Percentiles rank a stretch among this genome's conserved stretches.
phyloP scores from a whole-genome alignment of 2,329 filamentous ascomycete genomes.

The Chlorencoelia australis region DNA sequence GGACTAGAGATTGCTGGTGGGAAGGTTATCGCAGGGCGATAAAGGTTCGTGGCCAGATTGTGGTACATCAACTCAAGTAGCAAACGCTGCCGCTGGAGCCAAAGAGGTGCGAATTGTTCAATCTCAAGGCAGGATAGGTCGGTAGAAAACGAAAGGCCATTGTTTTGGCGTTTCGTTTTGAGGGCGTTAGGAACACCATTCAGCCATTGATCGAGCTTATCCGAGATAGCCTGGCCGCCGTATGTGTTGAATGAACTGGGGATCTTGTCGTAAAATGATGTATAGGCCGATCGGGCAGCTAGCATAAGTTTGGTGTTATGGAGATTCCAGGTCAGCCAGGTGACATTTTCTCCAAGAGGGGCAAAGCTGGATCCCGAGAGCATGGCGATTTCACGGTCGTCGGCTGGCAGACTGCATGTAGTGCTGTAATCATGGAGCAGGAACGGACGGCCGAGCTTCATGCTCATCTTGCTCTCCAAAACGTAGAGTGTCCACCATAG shows the following conservation, averaged over 20 bases:
- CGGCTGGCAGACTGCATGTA: slow-evolving; percentile 27
- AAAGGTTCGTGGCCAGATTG: slow-evolving; percentile 30
- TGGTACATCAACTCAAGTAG: slow-evolving; percentile 36
- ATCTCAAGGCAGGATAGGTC: slow-evolving; percentile 28
- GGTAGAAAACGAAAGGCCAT: slow-evolving; percentile 29
- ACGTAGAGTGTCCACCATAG: slow-evolving; percentile 38
- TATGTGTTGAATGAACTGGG: slow-evolving; percentile 15
- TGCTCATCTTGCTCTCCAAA: slow-evolving; percentile 31
- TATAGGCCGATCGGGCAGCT: slow-evolving; percentile 23
- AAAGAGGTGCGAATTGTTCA: slow-evolving; percentile 30
- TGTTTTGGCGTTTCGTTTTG: slow-evolving; percentile 28
- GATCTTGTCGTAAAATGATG: slow-evolving; percentile 25
- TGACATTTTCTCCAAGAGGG: slow-evolving; percentile 23
- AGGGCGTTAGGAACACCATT: slow-evolving; percentile 30
- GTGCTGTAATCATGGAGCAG: slow-evolving; percentile 21
- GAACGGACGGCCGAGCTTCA: slow-evolving; percentile 31
- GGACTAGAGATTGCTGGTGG: slow-evolving; percentile 11
- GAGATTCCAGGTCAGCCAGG: slow-evolving; percentile 26
- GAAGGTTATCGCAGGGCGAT: slow-evolving; percentile 33
- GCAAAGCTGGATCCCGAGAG: slow-evolving; percentile 23
- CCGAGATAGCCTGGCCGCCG: slow-evolving; percentile 20
- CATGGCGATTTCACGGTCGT: slow-evolving; percentile 22
- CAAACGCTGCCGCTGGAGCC: slow-evolving; percentile 35
- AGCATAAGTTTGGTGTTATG: slow-evolving; percentile 26
- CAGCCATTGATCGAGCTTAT: slow-evolving; percentile 27